Evolutionary conservation across 208 protist species (phyloP).

Genomic region (Strigomonas oncopelti): DNA sequence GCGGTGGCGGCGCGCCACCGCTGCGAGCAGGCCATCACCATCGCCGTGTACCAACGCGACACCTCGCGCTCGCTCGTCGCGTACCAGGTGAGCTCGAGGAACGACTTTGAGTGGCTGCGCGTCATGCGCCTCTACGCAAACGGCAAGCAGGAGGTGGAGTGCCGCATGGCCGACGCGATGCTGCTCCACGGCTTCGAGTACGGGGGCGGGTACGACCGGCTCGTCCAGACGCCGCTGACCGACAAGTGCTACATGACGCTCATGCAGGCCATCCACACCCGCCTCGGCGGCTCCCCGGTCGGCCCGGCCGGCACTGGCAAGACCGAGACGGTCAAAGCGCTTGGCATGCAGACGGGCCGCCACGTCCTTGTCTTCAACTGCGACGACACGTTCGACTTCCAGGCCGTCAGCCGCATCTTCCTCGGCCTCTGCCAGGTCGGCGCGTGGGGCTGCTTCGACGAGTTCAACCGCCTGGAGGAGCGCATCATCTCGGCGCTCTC

Average conservation of each 20-base stretch:
- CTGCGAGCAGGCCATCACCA: constrained; percentile 97
- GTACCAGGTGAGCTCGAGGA: constrained; percentile 31
- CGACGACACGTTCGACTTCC: constrained; percentile 99
- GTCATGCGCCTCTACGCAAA: constrained; percentile 93
- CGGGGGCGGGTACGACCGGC: constrained; percentile 93
- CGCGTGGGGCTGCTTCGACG: constrained; percentile 99
- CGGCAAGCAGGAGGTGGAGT: constrained; percentile 63
- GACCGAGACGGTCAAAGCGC: constrained; percentile 99
- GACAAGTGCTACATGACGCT: constrained; percentile 99
- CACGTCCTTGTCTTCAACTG: constrained; percentile 99
- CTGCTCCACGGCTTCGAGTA: constrained; percentile 99
- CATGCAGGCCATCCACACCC: constrained; percentile 96
- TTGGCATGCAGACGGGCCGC: constrained; percentile 96
- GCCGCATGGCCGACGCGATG: constrained; percentile 95
- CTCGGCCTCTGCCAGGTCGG: constrained; percentile 99
- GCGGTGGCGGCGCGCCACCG: constrained; percentile 71
- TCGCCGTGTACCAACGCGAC: constrained; percentile 98
- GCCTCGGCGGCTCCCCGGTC: constrained; percentile 97
- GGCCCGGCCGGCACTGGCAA: constrained; percentile 98
- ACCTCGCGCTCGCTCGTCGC: constrained; percentile 77
- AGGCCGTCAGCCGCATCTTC: constrained; percentile 98
- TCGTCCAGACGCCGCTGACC: constrained; percentile 99
- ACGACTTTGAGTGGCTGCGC: constrained; percentile 97
- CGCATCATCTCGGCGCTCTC: constrained; percentile 99
- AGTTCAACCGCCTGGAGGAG: constrained; percentile 99